Evolutionary conservation across 768 basidiomycete species (phyloP).

Genomic region (Pleurotus citrinopileatus): DNA sequence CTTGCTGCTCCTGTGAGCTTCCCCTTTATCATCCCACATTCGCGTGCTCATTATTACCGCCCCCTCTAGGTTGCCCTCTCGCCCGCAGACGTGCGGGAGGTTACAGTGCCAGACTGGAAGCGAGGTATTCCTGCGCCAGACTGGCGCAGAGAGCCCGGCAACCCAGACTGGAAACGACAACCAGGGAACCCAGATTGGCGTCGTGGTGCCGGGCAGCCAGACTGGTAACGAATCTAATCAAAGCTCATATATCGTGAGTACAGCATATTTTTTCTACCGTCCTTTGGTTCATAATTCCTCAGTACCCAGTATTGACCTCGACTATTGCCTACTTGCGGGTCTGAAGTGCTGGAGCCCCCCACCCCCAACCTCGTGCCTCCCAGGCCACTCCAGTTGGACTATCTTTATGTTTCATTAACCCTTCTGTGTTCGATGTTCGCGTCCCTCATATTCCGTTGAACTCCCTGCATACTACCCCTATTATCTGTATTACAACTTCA

Average conservation of each 20-base stretch:
- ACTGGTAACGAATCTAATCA: conserved; percentile 5
- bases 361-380: neutral
- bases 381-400: neutral
- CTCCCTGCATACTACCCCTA: neutral
- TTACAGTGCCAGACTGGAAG: conserved; percentile 11
- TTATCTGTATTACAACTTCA: neutral
- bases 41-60: conserved; percentile 4
- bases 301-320: too few species aligned
- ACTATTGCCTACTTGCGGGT: too few species aligned
- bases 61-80: conserved; percentile 11
- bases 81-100: conserved; percentile 20
- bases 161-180: conserved; percentile 18
- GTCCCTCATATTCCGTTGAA: neutral
- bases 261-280: neutral
- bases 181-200: conserved; percentile 14
- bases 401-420: neutral
- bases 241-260: neutral
- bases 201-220: conserved; percentile 6
- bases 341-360: neutral
- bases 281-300: too few species aligned
- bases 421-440: neutral
- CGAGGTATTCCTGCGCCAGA: conserved; percentile 10
- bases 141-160: neutral
- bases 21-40: neutral
- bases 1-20: conserved; percentile 5